Base-by-base conservation (phyloP, 805 yeast genomes). In the Ogataea trehalophila region DNA sequence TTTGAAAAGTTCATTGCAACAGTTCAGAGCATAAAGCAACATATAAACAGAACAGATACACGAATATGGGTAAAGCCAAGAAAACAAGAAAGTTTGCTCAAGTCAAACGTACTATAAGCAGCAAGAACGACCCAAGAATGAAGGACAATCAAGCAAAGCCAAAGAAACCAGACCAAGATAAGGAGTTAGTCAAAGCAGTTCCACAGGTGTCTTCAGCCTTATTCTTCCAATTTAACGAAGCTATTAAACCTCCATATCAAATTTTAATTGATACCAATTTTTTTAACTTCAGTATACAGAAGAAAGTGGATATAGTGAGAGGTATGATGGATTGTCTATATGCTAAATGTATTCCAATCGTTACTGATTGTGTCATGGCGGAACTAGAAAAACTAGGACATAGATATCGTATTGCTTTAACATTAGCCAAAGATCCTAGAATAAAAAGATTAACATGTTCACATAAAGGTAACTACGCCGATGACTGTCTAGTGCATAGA, bases 351-450 rank as follows among this genome's bases (percentile, higher is more conserved):
- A 88, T 92, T 42, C 98, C 98, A 13, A 79, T 91, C 43, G 84
- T 94, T 39, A 94, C 99, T 3, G 99, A 94, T 67, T 94, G 99
- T 72, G 99, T 94, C 20, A 80, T 94, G 85, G 99, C 99, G 0
- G 99, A 94, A 73, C 74, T 94, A 67, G 99, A 94, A 61, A 94
- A 94, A 65, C 73, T 94, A 49, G 99, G 99, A 0, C 96, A 96
- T 29, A 88, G 85, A 64, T 94, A 87, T 67, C 77, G 98, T 62
- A 94, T 94, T 54, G 99, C 99, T 0, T 74, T 94, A 55, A 82
- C 85, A 49, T 72, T 94, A 61, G 99, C 99, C 20, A 85, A 87
- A 56, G 99, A 94, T 64, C 97, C 97, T 39, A 75, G 98, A 59
- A 85, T 94, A 35, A 78, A 87, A 57, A 76, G 97, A 51, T 73